Evolutionary conservation across 352 stramenopile species (phyloP).

Genomic region (Globisporangium acanthophoron): DNA sequence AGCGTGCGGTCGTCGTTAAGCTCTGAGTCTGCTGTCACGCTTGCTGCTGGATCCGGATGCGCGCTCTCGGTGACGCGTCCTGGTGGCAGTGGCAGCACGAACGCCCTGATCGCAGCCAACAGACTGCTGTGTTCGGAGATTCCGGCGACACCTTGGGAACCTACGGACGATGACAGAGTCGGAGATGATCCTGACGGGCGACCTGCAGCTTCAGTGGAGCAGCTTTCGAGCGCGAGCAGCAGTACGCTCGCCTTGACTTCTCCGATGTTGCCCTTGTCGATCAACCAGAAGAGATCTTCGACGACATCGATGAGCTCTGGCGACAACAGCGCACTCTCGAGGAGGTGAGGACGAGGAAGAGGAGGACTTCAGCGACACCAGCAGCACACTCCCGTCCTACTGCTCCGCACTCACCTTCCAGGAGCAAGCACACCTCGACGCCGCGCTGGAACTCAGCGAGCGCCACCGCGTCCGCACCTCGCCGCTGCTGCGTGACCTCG

Average conservation of each 20-base stretch:
- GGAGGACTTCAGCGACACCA: not conserved
- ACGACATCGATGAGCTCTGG: slow-evolving; percentile 8
- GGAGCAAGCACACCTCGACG: slow-evolving; percentile 10
- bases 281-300: slow-evolving; percentile 9
- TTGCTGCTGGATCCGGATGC: not conserved
- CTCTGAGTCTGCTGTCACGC: not conserved
- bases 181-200: no score
- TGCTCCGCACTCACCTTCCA: slow-evolving; percentile 2
- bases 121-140: not conserved
- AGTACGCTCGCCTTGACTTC: slow-evolving; percentile 7
- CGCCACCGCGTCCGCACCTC: not conserved
- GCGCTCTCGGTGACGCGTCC: not conserved
- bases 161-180: no score
- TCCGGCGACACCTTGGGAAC: not conserved
- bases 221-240: slow-evolving; percentile 8
- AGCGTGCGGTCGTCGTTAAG: slow-evolving; percentile 5
- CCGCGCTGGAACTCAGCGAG: slow-evolving; percentile 10
- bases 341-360: not conserved
- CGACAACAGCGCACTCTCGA: no score
- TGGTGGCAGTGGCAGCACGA: not conserved
- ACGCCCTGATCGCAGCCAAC: slow-evolving; percentile 2
- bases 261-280: slow-evolving; percentile 10
- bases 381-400: not conserved
- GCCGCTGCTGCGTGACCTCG: not conserved
- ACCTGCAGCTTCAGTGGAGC: no score